phyloP scores from a whole-genome alignment of 371 early-diverging fungal species.

The Parasitella parasitica region DNA sequence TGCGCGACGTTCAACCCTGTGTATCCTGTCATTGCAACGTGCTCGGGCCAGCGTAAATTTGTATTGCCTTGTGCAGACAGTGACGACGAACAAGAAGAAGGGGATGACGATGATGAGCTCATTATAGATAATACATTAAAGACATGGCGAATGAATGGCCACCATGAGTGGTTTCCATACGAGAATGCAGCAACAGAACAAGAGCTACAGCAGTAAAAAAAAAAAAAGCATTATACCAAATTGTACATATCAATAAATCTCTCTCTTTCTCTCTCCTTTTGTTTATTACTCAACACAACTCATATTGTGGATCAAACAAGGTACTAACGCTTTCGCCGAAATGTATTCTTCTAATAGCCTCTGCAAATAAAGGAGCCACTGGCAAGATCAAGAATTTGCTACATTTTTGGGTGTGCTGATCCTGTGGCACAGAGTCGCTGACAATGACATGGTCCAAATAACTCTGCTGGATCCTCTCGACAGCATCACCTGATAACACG shows the following conservation, averaged over 20 bases:
- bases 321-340: conserved; percentile 92
- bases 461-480: conserved; percentile 75
- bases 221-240: background rate
- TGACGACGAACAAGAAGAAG: conserved; percentile 6
- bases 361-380: conserved; percentile 87
- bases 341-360: conserved; percentile 94
- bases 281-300: conserved; percentile 28
- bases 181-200: background rate
- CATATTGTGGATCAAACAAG: conserved; percentile 66
- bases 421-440: conserved; percentile 89
- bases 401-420: conserved; percentile 65
- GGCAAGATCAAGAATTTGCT: conserved; percentile 80
- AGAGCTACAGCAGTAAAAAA: background rate
- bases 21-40: conserved; percentile 57
- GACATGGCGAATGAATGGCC: conserved; percentile 50
- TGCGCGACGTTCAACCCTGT: conserved; percentile 61
- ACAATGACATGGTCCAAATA: conserved; percentile 79
- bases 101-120: background rate
- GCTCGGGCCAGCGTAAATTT: conserved; percentile 70
- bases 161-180: conserved; percentile 38
- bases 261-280: background rate
- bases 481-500: conserved; percentile 84
- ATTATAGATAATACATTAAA: conserved; percentile 49
- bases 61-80: background rate
- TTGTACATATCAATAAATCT: background rate